Evolutionary conservation across 140 eudicot species (phyloP).

Genomic region (Flaveria floridana): DNA sequence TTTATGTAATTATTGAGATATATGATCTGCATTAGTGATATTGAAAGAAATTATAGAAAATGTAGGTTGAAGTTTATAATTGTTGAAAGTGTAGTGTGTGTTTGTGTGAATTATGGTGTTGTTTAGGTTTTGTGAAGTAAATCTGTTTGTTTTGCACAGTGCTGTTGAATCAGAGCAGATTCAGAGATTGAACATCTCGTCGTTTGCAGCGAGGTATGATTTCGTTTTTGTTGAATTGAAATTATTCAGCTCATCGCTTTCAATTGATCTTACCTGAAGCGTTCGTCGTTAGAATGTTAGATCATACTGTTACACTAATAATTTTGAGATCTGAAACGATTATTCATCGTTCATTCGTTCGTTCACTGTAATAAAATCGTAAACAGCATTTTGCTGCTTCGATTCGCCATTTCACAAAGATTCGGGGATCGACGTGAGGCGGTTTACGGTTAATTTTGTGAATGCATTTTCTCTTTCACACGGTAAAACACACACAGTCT

Average conservation of each 20-base stretch:
- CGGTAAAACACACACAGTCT: conserved; percentile 20
- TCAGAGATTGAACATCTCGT: conserved; percentile 43
- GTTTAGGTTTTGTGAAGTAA: not conserved
- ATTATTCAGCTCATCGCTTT: too few relatives aligned
- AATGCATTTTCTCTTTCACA: conserved; percentile 27
- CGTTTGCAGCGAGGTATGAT: conserved; percentile 44
- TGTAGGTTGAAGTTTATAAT: not conserved
- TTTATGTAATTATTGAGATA: not conserved
- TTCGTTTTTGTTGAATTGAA: not conserved
- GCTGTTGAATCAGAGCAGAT: conserved; percentile 36
- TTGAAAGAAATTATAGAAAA: not conserved
- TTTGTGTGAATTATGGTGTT: not conserved
- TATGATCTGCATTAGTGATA: not conserved
- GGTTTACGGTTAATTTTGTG: too few relatives aligned
- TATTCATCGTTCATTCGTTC: conserved; percentile 2
- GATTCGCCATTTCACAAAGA: not conserved
- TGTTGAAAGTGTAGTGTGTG: not conserved
- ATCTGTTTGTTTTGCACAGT: conserved; percentile 28
- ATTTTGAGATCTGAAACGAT: conserved; percentile 34
- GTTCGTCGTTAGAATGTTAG: too few relatives aligned
- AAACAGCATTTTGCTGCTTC: conserved; percentile 3
- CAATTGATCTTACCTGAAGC: too few relatives aligned
- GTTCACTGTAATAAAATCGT: not conserved
- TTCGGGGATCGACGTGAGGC: not conserved
- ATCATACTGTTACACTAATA: too few relatives aligned